Percentiles rank a stretch among this genome's conserved stretches.
These are phyloP conservation scores for Mycena leptocephala DNA, from an alignment of 768 basidiomycete genomes.

Conservation along the genomic window DNA sequence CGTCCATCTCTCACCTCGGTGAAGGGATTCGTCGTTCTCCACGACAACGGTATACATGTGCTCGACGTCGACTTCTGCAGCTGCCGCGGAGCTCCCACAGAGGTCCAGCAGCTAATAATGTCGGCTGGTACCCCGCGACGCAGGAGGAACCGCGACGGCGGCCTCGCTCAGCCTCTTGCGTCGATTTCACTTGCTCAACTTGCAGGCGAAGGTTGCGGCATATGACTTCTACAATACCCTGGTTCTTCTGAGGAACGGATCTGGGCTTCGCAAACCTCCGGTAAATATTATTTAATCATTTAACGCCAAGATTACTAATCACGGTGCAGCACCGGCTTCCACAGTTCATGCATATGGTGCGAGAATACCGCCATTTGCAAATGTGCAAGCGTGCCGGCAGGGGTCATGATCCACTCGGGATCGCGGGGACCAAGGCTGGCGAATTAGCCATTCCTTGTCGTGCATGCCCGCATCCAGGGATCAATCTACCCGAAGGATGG, in stretches of 20 bases:
- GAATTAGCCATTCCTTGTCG: slow-evolving; percentile 25
- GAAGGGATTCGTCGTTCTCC: slow-evolving; percentile 36
- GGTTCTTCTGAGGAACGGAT: neutral
- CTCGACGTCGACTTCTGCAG: slow-evolving; percentile 38
- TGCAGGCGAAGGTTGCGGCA: slow-evolving; percentile 31
- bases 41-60: slow-evolving; percentile 38
- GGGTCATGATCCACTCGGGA: neutral
- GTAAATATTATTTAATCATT: neutral
- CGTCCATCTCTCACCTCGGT: neutral
- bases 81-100: slow-evolving; percentile 7
- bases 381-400: slow-evolving; percentile 25
- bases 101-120: slow-evolving; percentile 32
- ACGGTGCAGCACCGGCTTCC: slow-evolving; percentile 10
- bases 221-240: slow-evolving; percentile 40
- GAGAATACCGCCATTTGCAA: slow-evolving; percentile 32
- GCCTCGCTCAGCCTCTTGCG: slow-evolving; percentile 38
- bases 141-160: slow-evolving; percentile 29
- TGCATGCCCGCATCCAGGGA: slow-evolving; percentile 32
- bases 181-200: slow-evolving; percentile 38
- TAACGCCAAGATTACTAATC: too few relatives aligned
- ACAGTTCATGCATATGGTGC: slow-evolving; percentile 10
- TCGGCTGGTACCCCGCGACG: neutral
- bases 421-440: neutral
- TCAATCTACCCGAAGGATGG: slow-evolving; percentile 17
- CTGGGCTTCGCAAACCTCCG: neutral